Conservation (phyloP, 2,329 filamentous ascomycete genomes). For the Escovopsis sp. region DNA sequence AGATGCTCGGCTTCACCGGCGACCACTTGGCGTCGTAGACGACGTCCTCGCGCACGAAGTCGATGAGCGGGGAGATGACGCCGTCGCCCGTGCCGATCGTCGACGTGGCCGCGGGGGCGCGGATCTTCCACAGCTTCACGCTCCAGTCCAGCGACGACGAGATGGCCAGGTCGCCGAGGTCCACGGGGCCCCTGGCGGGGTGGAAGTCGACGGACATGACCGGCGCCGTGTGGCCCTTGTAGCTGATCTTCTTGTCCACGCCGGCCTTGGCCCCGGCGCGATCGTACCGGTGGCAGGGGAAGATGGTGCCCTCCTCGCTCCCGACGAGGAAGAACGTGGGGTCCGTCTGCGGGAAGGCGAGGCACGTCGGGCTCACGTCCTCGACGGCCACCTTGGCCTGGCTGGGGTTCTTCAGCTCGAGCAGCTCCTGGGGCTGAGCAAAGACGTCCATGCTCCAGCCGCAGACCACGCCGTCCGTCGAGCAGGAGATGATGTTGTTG, state of each 20-base stretch:
- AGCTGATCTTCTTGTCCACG: conserved; percentile 76
- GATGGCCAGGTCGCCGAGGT: conserved; percentile 85
- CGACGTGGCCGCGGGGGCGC: conserved; percentile 59
- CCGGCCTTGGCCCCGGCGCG: conserved; percentile 93
- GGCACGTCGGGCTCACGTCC: conserved; percentile 85
- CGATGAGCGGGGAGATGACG: conserved; percentile 59
- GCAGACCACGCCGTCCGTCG: conserved; percentile 91
- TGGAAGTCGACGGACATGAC: conserved; percentile 97
- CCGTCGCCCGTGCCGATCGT: conserved; percentile 39
- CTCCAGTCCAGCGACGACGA: conserved; percentile 94
- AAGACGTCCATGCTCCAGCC: conserved; percentile 98
- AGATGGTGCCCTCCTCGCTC: conserved; percentile 91
- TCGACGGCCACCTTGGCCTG: conserved; percentile 67
- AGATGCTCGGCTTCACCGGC: conserved; percentile 83
- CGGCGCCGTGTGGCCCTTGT: conserved; percentile 80
- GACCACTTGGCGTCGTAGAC: conserved; percentile 97
- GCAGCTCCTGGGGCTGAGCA: conserved; percentile 84
- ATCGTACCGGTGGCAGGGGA: conserved; percentile 93
- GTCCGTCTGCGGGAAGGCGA: conserved; percentile 88
- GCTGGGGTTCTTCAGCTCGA: conserved; percentile 73
- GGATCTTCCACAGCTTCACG: conserved; percentile 91
- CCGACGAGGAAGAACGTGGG: conserved; percentile 96
- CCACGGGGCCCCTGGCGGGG: conserved; percentile 78
- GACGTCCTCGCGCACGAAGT: conserved; percentile 87
- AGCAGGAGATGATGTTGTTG: conserved; percentile 95